Evolutionary conservation across 192 early-diverging fungal genomes (phyloP), one percentile per base, ranked within the genome.

Genomic region (Entomortierella chlamydospora): DNA sequence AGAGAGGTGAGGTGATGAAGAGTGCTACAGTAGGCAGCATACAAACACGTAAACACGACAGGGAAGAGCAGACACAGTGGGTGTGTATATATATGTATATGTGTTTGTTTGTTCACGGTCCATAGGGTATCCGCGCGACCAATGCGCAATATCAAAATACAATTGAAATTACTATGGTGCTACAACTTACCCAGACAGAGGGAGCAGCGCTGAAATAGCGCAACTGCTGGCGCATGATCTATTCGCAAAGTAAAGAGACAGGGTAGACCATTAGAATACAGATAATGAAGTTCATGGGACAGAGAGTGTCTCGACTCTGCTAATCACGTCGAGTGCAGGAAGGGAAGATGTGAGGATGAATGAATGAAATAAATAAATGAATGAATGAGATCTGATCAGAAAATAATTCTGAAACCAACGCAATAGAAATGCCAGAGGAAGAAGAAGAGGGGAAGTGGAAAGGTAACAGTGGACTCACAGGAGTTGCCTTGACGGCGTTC

Each of bases 181-280:
- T 11, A 30, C 15, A 30, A 70, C 76, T 70, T 70, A 79, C 76
- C 76, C 76, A 79, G 63, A 65, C 76, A 57, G 72, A 43, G 39
- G 76, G 68, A 39, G 51, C 72, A 67, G 76, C 61, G 63, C 76
- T 79, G 68, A 79, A 70, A 53, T 57, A 61, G 68, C 76, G 76
- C 56, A 70, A 29, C 76, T 79, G 76, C 68, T 79, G 76, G 57
- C 76, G 76, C 61, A 79, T 39, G 63, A 66, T 68, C 76, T 79
- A 70, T 47, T 3, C 4, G 2, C 2, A 20, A 11, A 47, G 12
- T 12, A 47, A 47, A 47, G 45, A 4, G 4, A 12, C 3, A 31
- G 22, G 45, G 29, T 20, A 25, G 2, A 60, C 10, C 18, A 41
- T 45, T 18, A 34, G 52, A 13, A 25, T 6, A n/a, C n/a, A n/a